Evolutionary conservation across 305 asterid genomes (phyloP).

Genomic region (Ruellia speciosa): DNA sequence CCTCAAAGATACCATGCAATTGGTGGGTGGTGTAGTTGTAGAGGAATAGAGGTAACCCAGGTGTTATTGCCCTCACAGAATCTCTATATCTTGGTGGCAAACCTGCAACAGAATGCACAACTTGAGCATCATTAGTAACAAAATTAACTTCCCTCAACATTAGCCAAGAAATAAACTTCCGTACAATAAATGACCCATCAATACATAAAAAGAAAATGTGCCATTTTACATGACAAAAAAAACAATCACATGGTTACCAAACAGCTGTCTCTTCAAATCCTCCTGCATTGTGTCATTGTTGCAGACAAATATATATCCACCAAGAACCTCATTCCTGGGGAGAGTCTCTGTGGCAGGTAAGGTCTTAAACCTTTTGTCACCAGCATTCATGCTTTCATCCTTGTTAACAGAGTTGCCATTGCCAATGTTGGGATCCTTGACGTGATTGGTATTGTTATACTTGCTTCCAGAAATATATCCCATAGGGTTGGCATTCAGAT

Average conservation of each 20-base stretch:
- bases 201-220: neutral
- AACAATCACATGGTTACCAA: constrained; percentile 50
- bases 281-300: constrained; percentile 97
- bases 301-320: constrained; percentile 95
- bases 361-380: constrained; percentile 87
- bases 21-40: constrained; percentile 94
- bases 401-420: constrained; percentile 27
- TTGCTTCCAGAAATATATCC: constrained; percentile 52
- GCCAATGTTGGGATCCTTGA: constrained; percentile 44
- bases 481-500: constrained; percentile 32
- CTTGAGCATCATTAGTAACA: neutral
- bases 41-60: constrained; percentile 90
- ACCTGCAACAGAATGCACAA: constrained; percentile 40
- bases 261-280: constrained; percentile 81
- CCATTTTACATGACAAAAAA: constrained; percentile 3
- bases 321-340: constrained; percentile 85
- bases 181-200: neutral
- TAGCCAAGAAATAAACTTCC: constrained; percentile 4
- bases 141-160: neutral
- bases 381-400: constrained; percentile 38
- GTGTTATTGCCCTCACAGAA: constrained; percentile 93
- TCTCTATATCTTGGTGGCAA: constrained; percentile 91
- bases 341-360: constrained; percentile 90
- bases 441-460: constrained; percentile 31
- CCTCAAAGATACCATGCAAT: constrained; percentile 95